Base-by-base conservation (phyloP, 2,329 filamentous ascomycete species). In the Plenodomus biglobosus region DNA sequence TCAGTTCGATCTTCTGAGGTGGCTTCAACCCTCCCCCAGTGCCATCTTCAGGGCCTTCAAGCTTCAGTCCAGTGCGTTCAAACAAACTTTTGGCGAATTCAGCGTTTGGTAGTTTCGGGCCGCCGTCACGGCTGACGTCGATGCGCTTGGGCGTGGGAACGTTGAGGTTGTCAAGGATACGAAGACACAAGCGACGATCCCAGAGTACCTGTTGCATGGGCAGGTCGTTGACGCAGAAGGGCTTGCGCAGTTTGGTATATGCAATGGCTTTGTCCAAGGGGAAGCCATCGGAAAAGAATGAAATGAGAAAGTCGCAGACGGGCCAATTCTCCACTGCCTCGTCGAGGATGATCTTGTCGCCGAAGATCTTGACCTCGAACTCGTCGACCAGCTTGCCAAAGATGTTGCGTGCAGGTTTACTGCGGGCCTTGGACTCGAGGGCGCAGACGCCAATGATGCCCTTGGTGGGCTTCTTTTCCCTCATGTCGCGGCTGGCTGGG, bases 321-420 rank as follows among this genome's bases (percentile, higher is more conserved):
- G 92, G 92, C 92, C 92, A 96, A 69, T 96, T 95, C 73, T 95
- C 91, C 46, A 96, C 87, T 54, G 88, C 89, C 81, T 99, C 94
- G 66, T 99, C 94, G 30, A 99, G 79, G 59, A 99, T 99, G 37
- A 96, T 92, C 75, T 99, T 99, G 76, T 99, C 94, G 40, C 94
- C 95, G 76, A 99, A 99, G 11, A 99, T 92, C 53, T 95, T 87
- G 19, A 97, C 92, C 64, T 99, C 92, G 65, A 99, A 97, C 62
- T 97, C 92, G 27, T 88, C 85, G 57, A 96, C 92, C 17, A 99
- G 80, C 42, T 92, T 85, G 66, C 95, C 97, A 50, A 99, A 76
- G 59, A 99, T 99, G 66, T 96, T 97, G 58, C 95, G 83, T 68
- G 92, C 96, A 1, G 94, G 94, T 73, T 97, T 97, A 78, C 92